Evolutionary conservation across 1,284 basidiomycete genomes (phyloP).

Genomic region (Spongiforma sp.): DNA sequence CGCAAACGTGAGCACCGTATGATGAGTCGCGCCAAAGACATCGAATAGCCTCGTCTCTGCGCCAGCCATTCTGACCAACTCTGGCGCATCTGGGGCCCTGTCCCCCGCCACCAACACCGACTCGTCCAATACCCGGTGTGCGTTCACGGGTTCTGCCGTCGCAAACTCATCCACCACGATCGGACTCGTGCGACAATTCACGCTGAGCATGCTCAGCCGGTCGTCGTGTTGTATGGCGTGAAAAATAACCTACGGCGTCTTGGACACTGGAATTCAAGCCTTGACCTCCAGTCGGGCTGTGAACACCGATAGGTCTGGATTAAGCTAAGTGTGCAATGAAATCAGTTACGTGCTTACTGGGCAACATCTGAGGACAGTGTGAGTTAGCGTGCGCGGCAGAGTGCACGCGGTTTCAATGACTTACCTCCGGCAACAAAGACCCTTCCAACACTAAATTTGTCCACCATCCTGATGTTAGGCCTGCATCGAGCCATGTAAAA

Average conservation of each 20-base stretch:
- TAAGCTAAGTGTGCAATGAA: neutral
- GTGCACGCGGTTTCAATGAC: constrained; percentile 20
- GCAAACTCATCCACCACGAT: neutral
- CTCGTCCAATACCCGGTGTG: neutral
- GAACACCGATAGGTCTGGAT: constrained; percentile 39
- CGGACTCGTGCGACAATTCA: neutral
- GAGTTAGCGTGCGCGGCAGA: neutral
- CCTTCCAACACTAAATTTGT: constrained; percentile 35
- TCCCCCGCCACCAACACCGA: neutral
- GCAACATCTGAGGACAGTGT: constrained; percentile 13
- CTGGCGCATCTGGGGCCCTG: neutral
- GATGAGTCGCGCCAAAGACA: constrained; percentile 11
- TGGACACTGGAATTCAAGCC: constrained; percentile 46
- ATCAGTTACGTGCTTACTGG: constrained; percentile 14
- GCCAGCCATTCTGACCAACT: neutral
- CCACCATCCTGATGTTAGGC: constrained; percentile 38
- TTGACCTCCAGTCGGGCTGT: constrained; percentile 51
- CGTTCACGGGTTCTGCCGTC: neutral
- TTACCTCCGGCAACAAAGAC: constrained; percentile 43
- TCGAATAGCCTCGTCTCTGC: neutral
- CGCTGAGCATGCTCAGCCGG: neutral
- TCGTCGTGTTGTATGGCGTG: neutral
- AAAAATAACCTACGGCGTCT: constrained; percentile 40
- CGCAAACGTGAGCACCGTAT: constrained; percentile 20
- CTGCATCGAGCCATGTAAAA: constrained; percentile 15